Percentiles rank a stretch among this genome's conserved stretches.
Evolutionary conservation across 192 early-diverging fungal species (phyloP).

Genomic region (Backusella macrospora): DNA sequence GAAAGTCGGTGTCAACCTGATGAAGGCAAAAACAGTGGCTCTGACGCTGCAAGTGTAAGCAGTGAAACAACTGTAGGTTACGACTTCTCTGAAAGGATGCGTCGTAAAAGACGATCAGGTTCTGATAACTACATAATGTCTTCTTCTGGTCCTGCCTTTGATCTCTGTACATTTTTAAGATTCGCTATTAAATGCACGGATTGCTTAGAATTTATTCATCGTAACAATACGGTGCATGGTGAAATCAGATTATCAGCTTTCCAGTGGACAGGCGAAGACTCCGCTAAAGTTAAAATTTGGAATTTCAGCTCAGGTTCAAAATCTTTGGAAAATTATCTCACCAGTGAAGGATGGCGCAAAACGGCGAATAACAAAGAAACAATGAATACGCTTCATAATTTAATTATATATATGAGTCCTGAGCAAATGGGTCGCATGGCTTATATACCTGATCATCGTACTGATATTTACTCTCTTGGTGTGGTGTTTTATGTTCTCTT

Average conservation of each 20-base stretch:
- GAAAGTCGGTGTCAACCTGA: slow-evolving; percentile 22
- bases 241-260: slow-evolving; percentile 33
- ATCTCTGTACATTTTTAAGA: slow-evolving; percentile 34
- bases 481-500: slow-evolving; percentile 37
- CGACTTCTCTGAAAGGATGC: not conserved
- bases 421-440: slow-evolving; percentile 40
- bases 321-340: slow-evolving; percentile 29
- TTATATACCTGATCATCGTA: slow-evolving; percentile 38
- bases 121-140: not conserved
- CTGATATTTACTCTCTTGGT: slow-evolving; percentile 40
- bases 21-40: not conserved
- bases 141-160: slow-evolving; percentile 15
- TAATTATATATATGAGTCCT: slow-evolving; percentile 31
- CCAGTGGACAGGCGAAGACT: slow-evolving; percentile 30
- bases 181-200: slow-evolving; percentile 40
- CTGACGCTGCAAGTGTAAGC: not conserved
- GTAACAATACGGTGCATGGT: slow-evolving; percentile 34
- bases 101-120: not conserved
- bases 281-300: slow-evolving; percentile 25
- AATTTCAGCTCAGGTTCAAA: slow-evolving; percentile 28
- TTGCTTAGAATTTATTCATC: slow-evolving; percentile 40
- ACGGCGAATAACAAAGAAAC: slow-evolving; percentile 28
- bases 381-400: slow-evolving; percentile 17
- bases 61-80: slow-evolving; percentile 1
- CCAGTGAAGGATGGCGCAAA: slow-evolving; percentile 34